Percentiles rank a stretch among this genome's conserved stretches.
These are phyloP conservation scores for Ascobolus immersus DNA, from an alignment of 495 filamentous ascomycete species.

Conservation along the genomic window DNA sequence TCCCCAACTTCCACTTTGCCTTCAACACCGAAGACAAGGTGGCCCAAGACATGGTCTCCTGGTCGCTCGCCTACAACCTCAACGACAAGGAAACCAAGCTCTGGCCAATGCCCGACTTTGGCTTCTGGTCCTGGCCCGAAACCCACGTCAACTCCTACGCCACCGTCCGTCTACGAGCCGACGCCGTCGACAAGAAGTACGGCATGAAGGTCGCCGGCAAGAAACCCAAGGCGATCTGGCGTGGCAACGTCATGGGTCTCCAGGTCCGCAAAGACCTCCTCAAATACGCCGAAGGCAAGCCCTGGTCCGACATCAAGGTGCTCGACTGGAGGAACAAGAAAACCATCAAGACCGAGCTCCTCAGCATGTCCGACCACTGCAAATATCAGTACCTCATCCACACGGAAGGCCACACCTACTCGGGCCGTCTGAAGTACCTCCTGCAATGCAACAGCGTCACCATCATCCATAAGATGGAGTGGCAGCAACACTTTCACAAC, in stretches of 20 bases:
- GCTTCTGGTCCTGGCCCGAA: constrained; percentile 49
- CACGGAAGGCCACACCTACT: constrained; percentile 31
- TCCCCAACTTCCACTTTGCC: constrained; percentile 39
- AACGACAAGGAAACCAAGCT: constrained; percentile 19
- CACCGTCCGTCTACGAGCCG: constrained; percentile 25
- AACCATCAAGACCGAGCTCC: constrained; percentile 20
- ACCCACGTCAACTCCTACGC: constrained; percentile 32
- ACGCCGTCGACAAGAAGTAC: constrained; percentile 4
- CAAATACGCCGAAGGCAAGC: constrained; percentile 19
- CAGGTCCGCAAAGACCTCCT: constrained; percentile 24
- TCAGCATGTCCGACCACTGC: constrained; percentile 32
- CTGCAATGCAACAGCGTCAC: constrained; percentile 34
- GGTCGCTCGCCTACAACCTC: constrained; percentile 18
- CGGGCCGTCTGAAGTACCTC: constrained; percentile 32
- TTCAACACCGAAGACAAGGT: constrained; percentile 23
- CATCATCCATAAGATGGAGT: constrained; percentile 24
- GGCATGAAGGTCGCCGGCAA: constrained; percentile 22
- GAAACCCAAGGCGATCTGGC: constrained; percentile 40
- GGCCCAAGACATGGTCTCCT: constrained; percentile 24
- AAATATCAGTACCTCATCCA: constrained; percentile 33
- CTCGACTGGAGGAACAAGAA: too few relatives aligned
- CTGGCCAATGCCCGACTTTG: constrained; percentile 62
- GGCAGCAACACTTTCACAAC: constrained; percentile 21
- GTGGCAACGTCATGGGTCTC: constrained; percentile 26
- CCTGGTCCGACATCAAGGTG: constrained; percentile 28